Base-by-base conservation (phyloP, 305 asterid species). In the Solanum aculeatissimum region DNA sequence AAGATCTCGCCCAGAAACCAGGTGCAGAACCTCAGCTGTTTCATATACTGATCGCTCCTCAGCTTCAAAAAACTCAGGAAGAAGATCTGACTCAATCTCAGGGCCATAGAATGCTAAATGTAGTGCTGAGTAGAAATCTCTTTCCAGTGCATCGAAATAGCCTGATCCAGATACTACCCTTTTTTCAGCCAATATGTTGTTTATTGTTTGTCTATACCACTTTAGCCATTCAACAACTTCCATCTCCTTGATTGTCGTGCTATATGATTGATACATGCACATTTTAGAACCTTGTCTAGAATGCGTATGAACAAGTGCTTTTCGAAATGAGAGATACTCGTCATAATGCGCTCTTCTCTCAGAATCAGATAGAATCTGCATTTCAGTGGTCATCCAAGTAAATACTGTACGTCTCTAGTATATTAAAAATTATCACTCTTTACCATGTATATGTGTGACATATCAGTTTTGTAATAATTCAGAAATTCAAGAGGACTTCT, bases 201-300 rank as follows among this genome's bases (percentile, higher is more conserved):
- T 91, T 77, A 96, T 87, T 58, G 98, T 91, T 83, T 87, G 86
- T 86, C 98, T 93, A 86, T 96, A 96, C 98, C 97, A 94, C 90
- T 87, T 95, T 84, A 95, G 87, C 98, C 98, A 93, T 83, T 94
- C 99, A 75, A 94, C 98, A 68, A 93, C 98, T 88, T 96, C 99
- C 97, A 92, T 92, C 88, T 91, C 89, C 85, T 90, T 90, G 84
- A 70, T 89, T 21, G 91, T 85, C 66, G 84, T 84, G 78, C 80
- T 85, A 68, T 82, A 84, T 25, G 91, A 83, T 81, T 85, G 88
- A 69, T 93, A 93, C 58, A 82, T 88, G 89, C 92, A 93, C 81
- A 87, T 85, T 65, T 80, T 77, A 13, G 93, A 81, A 75, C 88
- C 93, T 83, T 86, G 90, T 80, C 89, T 89, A 25, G 90, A 69